phyloP scores from a whole-genome alignment of 1,139 yeast genomes.

The Protomyces gravidus region DNA sequence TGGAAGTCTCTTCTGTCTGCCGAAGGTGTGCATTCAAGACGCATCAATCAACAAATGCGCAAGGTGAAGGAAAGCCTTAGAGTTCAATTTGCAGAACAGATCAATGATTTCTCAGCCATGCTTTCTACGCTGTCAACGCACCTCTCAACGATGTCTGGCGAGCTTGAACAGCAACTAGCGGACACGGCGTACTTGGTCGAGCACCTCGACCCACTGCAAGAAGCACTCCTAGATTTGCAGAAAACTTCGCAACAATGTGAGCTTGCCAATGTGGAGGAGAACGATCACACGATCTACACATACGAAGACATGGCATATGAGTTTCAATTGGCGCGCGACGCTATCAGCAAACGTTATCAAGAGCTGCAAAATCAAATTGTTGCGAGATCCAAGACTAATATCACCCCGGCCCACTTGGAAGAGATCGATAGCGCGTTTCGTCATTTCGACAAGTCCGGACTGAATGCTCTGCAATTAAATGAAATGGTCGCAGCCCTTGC shows the following conservation, averaged over 20 bases:
- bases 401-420: slow-evolving; percentile 45
- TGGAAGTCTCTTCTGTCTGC: slow-evolving; percentile 41
- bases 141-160: slow-evolving; percentile 43
- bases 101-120: slow-evolving; percentile 42
- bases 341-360: slow-evolving; percentile 43
- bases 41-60: slow-evolving; percentile 41
- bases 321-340: slow-evolving; percentile 42
- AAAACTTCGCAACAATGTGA: slow-evolving; percentile 38
- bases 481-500: slow-evolving; percentile 46
- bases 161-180: slow-evolving; percentile 42
- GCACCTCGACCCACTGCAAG: slow-evolving; percentile 40
- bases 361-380: slow-evolving; percentile 45
- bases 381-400: slow-evolving; percentile 43
- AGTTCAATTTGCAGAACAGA: slow-evolving; percentile 46
- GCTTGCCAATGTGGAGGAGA: slow-evolving; percentile 45
- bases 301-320: slow-evolving; percentile 45
- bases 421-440: slow-evolving; percentile 47
- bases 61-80: slow-evolving; percentile 47
- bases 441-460: slow-evolving; percentile 43
- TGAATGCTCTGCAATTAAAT: slow-evolving; percentile 38
- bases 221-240: slow-evolving; percentile 37
- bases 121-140: slow-evolving; percentile 39
- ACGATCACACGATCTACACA: slow-evolving; percentile 44
- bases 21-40: slow-evolving; percentile 41
- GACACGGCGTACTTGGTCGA: slow-evolving; percentile 40